A percentile compares a stretch with the other conserved stretches of the same genome.
phyloP scores from a whole-genome alignment of 2,329 filamentous ascomycete genomes.

The Colletotrichum tropicale region DNA sequence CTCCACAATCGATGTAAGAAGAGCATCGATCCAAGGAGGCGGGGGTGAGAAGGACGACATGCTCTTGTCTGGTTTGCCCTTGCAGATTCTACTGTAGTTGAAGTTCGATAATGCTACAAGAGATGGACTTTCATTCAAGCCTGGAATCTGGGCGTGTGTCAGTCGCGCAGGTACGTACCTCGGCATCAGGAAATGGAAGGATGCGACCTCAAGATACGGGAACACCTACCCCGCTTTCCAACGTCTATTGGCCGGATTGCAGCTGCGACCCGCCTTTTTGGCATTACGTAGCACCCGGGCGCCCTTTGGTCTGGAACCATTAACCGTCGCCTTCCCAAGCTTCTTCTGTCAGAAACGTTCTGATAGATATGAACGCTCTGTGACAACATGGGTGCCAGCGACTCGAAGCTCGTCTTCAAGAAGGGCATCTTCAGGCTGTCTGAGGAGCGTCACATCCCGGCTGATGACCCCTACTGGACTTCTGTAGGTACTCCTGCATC shows the following conservation, averaged over 20 bases:
- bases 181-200: not conserved
- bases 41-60: not conserved
- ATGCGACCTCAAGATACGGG: not conserved
- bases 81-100: not conserved
- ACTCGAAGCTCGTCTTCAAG: conserved; percentile 99
- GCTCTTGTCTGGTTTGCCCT: not conserved
- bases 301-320: conserved; percentile 10
- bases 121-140: not conserved
- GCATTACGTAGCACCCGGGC: conserved; percentile 19
- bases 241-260: conserved; percentile 2
- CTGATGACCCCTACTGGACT: conserved; percentile 91
- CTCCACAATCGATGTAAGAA: not conserved
- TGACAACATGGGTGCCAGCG: conserved; percentile 86
- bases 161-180: not conserved
- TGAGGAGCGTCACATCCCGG: conserved; percentile 86
- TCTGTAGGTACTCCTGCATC: conserved; percentile 64
- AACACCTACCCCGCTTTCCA: conserved; percentile 7
- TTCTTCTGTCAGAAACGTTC: conserved; percentile 4
- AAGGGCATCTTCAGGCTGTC: conserved; percentile 96
- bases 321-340: conserved; percentile 1
- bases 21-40: not conserved
- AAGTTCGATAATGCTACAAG: not conserved
- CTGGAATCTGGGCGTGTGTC: not conserved
- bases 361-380: conserved; percentile 15
- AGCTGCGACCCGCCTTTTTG: not conserved